Percentiles rank a stretch among this genome's conserved stretches.
Evolutionary conservation across 108 stramenopile species (phyloP).

Genomic region (Parmales sp.): DNA sequence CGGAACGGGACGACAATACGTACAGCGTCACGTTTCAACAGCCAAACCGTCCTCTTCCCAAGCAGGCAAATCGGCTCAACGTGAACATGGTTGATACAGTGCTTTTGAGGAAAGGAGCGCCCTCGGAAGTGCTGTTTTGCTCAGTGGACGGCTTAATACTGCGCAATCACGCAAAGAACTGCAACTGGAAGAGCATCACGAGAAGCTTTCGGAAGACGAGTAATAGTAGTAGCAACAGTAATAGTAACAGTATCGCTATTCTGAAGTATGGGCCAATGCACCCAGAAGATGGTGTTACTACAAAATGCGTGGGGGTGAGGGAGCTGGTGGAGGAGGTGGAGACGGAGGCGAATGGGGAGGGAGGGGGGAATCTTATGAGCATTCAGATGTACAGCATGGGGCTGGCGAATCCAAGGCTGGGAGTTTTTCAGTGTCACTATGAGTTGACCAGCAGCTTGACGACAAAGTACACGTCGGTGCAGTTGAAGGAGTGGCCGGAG

Average conservation of each 20-base stretch:
- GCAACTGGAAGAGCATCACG: background rate
- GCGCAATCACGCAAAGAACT: background rate
- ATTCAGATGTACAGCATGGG: background rate
- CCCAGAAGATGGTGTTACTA: no score
- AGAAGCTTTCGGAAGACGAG: no score
- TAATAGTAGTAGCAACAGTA: no score
- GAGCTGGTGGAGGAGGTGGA: background rate
- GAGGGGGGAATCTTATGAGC: background rate
- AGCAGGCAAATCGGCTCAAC: background rate
- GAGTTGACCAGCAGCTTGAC: background rate
- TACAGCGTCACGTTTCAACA: no score
- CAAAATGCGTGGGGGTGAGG: no score
- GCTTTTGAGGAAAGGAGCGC: background rate
- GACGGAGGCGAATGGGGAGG: background rate
- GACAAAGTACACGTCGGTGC: background rate
- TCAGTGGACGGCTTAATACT: background rate
- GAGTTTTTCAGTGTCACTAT: conserved; percentile 1
- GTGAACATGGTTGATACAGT: background rate
- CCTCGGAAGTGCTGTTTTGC: background rate
- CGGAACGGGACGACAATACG: no score
- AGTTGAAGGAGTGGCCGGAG: conserved; percentile 2
- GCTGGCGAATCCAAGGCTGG: background rate
- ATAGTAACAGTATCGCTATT: no score
- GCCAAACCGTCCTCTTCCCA: no score
- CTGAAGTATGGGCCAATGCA: no score